phyloP scores from a whole-genome alignment of 306 rosid species.

The Trifolium repens region DNA sequence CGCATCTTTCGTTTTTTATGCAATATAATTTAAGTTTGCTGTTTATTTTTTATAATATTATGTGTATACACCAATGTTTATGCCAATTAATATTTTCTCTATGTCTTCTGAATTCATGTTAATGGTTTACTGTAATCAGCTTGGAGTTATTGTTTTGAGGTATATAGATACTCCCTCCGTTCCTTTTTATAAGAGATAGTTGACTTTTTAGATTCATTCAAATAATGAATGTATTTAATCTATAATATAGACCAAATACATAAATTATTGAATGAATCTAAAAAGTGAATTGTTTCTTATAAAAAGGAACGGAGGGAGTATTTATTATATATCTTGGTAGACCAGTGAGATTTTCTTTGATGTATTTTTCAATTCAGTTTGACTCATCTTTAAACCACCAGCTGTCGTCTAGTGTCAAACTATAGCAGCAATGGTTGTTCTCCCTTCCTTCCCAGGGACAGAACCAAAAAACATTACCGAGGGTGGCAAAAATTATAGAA shows the following conservation, averaged over 20 bases:
- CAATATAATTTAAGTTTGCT: constrained; percentile 17
- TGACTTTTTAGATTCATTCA: no score
- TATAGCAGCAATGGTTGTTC: background rate
- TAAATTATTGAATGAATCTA: no score
- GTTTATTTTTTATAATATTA: constrained; percentile 24
- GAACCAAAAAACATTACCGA: no score
- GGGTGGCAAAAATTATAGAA: no score
- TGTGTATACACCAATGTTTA: constrained; percentile 10
- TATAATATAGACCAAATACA: no score
- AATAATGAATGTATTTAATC: no score
- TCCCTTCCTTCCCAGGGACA: background rate
- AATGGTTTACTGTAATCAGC: constrained; percentile 10
- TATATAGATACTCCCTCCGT: no score
- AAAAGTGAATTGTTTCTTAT: no score
- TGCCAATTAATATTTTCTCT: constrained; percentile 20
- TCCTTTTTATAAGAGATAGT: no score
- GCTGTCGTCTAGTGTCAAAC: constrained; percentile 13
- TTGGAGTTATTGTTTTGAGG: constrained; percentile 1
- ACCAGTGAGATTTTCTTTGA: constrained; percentile 1
- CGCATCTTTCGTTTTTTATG: constrained; percentile 19
- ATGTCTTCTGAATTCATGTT: constrained; percentile 30
- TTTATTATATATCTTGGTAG: background rate
- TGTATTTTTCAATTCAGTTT: constrained; percentile 22
- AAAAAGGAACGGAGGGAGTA: no score
- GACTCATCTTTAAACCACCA: constrained; percentile 28